Conservation (phyloP, 164 flowering plant species). For the Warburgia ugandensis region DNA sequence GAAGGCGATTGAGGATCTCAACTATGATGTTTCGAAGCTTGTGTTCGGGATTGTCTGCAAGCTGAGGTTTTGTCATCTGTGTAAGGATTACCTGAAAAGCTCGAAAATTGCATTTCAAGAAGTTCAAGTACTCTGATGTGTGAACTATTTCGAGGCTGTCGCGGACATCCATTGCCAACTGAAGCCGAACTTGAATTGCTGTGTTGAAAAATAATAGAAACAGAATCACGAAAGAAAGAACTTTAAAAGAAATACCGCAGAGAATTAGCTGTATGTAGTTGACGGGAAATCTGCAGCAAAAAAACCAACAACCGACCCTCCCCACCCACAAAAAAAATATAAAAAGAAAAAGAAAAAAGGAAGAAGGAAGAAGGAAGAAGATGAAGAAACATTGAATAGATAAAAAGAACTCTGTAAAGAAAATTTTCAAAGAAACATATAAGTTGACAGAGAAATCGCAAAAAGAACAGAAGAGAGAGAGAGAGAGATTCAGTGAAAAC, state of each 20-base stretch:
- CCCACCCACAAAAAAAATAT: background rate
- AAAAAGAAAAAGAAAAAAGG: background rate
- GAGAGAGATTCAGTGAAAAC: too few species aligned
- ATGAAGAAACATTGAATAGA: background rate
- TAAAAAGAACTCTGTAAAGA: background rate
- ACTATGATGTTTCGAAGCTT: slow-evolving; percentile 79
- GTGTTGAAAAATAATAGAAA: slow-evolving; percentile 2
- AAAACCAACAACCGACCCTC: background rate
- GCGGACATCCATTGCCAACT: slow-evolving; percentile 91
- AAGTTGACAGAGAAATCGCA: background rate
- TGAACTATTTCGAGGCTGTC: slow-evolving; percentile 94
- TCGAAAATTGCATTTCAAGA: slow-evolving; percentile 75
- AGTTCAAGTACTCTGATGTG: slow-evolving; percentile 87
- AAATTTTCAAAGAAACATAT: background rate
- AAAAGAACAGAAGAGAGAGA: background rate
- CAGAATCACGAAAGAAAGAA: background rate
- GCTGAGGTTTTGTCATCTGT: slow-evolving; percentile 82
- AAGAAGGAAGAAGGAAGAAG: too few species aligned
- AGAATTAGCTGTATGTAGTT: background rate
- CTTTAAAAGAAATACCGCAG: background rate
- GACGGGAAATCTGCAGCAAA: background rate
- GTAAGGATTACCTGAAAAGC: slow-evolving; percentile 68
- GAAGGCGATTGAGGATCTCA: slow-evolving; percentile 87
- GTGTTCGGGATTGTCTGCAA: slow-evolving; percentile 70
- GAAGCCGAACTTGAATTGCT: slow-evolving; percentile 68